Percentiles rank a stretch among this genome's conserved stretches.
Evolutionary conservation across 2,329 filamentous ascomycete species (phyloP).

Genomic region (Fusarium odoratissimum): DNA sequence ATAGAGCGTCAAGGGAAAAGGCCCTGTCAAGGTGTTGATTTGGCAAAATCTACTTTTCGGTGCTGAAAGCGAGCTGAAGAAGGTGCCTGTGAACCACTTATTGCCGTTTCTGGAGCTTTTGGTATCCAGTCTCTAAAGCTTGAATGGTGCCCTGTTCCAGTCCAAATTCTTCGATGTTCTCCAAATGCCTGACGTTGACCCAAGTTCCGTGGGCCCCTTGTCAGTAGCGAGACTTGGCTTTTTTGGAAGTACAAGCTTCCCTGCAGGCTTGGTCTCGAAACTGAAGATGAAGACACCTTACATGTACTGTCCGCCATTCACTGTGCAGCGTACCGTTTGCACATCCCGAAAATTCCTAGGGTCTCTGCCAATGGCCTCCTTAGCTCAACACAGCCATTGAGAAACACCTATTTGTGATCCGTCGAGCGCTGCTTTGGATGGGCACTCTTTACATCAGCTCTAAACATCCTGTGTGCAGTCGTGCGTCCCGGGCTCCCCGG

Average conservation of each 20-base stretch:
- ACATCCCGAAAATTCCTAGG: not conserved
- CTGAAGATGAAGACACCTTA: slow-evolving; percentile 23
- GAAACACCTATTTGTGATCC: not conserved
- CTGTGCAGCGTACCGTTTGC: not conserved
- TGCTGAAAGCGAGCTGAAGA: slow-evolving; percentile 20
- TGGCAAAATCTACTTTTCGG: not conserved
- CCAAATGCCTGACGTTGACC: slow-evolving; percentile 34
- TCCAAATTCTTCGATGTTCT: slow-evolving; percentile 22
- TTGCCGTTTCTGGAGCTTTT: slow-evolving; percentile 19
- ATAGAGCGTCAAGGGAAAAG: slow-evolving; percentile 14
- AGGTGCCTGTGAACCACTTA: slow-evolving; percentile 11
- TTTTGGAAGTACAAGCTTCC: slow-evolving; percentile 21
- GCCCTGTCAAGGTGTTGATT: slow-evolving; percentile 4
- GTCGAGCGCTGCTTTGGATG: slow-evolving; percentile 4
- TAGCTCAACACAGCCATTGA: slow-evolving; percentile 26
- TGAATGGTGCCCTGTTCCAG: slow-evolving; percentile 26
- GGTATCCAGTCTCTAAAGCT: slow-evolving; percentile 32
- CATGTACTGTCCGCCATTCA: not conserved
- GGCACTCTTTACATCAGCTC: not conserved
- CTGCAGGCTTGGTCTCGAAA: slow-evolving; percentile 20
- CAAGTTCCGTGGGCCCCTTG: slow-evolving; percentile 20
- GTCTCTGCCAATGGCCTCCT: not conserved
- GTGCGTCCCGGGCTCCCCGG: slow-evolving; percentile 24
- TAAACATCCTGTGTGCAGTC: slow-evolving; percentile 3
- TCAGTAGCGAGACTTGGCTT: slow-evolving; percentile 33